Evolutionary conservation across 495 filamentous ascomycete species (phyloP), one percentile per base, ranked within the genome.

Genomic region (Chaetomium tenue): DNA sequence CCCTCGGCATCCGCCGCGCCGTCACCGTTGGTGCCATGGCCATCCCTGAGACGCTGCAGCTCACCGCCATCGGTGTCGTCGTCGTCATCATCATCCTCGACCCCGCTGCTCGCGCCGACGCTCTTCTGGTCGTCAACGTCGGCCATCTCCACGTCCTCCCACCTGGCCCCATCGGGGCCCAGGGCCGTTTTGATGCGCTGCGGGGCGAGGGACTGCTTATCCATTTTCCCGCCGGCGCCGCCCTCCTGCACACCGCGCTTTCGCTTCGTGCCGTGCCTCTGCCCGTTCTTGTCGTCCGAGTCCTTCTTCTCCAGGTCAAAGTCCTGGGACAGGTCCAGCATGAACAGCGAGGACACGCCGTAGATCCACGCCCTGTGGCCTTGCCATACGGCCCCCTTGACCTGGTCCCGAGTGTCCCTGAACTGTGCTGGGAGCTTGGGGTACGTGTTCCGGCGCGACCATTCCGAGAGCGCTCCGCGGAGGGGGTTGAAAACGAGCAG

Each of bases 301-400:
- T 65, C 63, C 22, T 58, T 63, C 22, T 58, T 63, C 48, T 68
- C 68, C 18, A 60, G 30, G 6, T 82, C 83, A 57, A 96, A 80
- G 70, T 98, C 89, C 60, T 84, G 83, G 7, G 83, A 83, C 6
- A 96, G 71, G 74, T 98, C 91, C 64, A 98, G 85, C 93, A 98
- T 98, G 83, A 89, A 96, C 59, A 99, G 72, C 84, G 92, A 97
- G 0, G 84, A 85, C 9, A 82, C 81, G 13, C 92, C 93, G 72
- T 93, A 97, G 9, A 97, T 74, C 92, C 94, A 98, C 2, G 93
- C 75, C 6, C 92, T 82, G 26, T 76, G 78, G 2, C 89, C 76
- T 71, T 97, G 91, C 93, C 95, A 99, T 23, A 96, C 71, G 51
- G 87, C 86, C 20, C 93, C 92, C 78, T 91, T 91, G 22, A 88